Base-by-base conservation (phyloP, 2,329 filamentous ascomycete genomes). In the Lithohypha guttulata region DNA sequence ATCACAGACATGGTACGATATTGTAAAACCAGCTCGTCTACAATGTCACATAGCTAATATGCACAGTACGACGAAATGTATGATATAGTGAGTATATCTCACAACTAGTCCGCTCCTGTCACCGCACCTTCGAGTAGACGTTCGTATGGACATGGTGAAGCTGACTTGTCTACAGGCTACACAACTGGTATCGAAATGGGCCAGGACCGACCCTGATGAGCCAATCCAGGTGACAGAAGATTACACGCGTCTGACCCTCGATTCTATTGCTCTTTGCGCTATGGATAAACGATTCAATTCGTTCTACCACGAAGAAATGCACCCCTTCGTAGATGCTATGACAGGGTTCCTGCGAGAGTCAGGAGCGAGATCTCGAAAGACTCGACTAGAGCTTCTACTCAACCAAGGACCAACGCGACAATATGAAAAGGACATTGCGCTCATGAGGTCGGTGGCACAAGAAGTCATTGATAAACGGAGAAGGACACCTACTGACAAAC, bases 261-360 rank as follows among this genome's bases (percentile, higher is more conserved):
- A 86, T 53, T 81, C 79, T 0, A 68, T 86, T 6, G 78, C 77
- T 1, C 66, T 86, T 19, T 81, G 79, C 55, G 65, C 74, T n/a
- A 80, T 83, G 75, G 72, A 73, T 25, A 79, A 69, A 43, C 75
- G 81, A 13, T 85, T 85, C 66, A 85, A 85, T 59, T 79, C 73
- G 1, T 84, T 79, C 58, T 86, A 85, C 53, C 66, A 68, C 19
- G 71, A 81, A 10, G 65, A 75, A 6, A 62, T 80, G 55, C 81
- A 86, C 48, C 79, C 80, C 0, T 85, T 86, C 49, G 67, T 84
- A 26, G 56, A 67, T 30, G 72, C 77, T 22, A 84, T 85, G 80
- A 66, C 66, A 1, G 66, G 67, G n/a, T 72, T 81, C 39, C 61
- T 86, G 1, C 51, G 57, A 9, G 75, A 78, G 44, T 71, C 68